These are phyloP conservation scores for Cucumis hystrix DNA, from an alignment of 306 rosid species.

Conservation along the genomic window DNA sequence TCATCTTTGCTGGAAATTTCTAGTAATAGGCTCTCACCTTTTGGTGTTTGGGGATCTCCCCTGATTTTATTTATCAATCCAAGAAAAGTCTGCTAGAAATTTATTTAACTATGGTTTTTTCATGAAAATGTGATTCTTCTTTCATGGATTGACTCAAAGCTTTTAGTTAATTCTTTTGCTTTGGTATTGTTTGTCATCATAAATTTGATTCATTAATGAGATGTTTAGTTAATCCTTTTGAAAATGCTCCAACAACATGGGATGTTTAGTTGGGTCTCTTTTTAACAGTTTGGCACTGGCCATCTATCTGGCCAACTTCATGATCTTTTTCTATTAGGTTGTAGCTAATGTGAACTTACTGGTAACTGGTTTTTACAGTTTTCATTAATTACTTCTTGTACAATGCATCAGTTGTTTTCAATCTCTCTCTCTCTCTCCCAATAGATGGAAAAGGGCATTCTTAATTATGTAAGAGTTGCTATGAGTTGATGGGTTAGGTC, in stretches of 20 bases:
- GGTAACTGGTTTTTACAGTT: background rate
- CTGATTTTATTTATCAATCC: too few species aligned
- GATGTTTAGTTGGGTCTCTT: background rate
- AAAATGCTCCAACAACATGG: background rate
- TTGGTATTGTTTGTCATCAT: background rate
- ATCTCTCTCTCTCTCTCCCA: background rate
- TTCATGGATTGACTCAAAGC: background rate
- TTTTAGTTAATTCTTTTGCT: background rate
- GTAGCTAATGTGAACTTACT: background rate
- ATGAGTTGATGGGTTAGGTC: background rate
- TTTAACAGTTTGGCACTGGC: background rate
- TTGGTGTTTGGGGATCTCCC: too few species aligned
- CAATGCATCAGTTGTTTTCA: background rate
- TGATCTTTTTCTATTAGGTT: background rate
- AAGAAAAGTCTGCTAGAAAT: background rate
- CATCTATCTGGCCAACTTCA: background rate
- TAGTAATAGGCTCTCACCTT: too few species aligned
- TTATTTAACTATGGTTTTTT: too few species aligned
- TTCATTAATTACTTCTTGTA: background rate
- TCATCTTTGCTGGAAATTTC: background rate
- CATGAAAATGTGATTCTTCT: background rate
- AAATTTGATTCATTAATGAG: background rate
- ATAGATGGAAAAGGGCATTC: background rate
- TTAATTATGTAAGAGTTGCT: background rate
- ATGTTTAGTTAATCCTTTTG: too few species aligned